Evolutionary conservation across 495 filamentous ascomycete species (phyloP).

Genomic region (Chaetomium tenue): DNA sequence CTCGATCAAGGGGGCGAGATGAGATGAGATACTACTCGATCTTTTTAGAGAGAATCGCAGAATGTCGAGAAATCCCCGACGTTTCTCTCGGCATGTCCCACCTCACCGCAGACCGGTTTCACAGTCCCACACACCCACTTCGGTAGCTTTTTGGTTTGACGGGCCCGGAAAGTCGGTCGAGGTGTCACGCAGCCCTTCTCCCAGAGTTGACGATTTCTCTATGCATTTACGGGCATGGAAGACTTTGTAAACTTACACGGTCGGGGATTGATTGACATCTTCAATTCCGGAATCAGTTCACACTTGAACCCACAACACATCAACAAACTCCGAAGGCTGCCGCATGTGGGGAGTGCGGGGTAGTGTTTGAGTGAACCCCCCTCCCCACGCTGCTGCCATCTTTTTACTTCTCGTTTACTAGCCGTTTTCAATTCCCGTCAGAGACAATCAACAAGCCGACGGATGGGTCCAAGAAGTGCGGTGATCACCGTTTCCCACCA

Average conservation of each 20-base stretch:
- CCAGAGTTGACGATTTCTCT: too few species aligned
- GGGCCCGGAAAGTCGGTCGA: neutral
- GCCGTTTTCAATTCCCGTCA: neutral
- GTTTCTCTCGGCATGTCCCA: neutral
- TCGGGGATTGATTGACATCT: neutral
- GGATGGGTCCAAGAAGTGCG: neutral
- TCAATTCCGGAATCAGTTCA: neutral
- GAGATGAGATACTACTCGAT: neutral
- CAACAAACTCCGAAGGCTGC: neutral
- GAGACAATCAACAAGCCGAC: neutral
- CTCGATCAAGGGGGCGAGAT: neutral
- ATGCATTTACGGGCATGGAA: too few species aligned
- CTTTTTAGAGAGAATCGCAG: too few species aligned
- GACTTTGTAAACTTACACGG: neutral
- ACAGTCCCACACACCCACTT: neutral
- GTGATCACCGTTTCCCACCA: neutral
- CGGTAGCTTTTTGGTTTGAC: neutral
- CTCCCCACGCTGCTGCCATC: neutral
- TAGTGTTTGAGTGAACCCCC: neutral
- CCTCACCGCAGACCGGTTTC: neutral
- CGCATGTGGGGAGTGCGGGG: conserved; percentile 9
- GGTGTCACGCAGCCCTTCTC: neutral
- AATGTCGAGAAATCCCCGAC: neutral
- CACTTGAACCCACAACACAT: too few species aligned
- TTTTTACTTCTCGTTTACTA: neutral